Evolutionary conservation across 1,284 basidiomycete species (phyloP).

Genomic region (Pisolithus thermaeus): DNA sequence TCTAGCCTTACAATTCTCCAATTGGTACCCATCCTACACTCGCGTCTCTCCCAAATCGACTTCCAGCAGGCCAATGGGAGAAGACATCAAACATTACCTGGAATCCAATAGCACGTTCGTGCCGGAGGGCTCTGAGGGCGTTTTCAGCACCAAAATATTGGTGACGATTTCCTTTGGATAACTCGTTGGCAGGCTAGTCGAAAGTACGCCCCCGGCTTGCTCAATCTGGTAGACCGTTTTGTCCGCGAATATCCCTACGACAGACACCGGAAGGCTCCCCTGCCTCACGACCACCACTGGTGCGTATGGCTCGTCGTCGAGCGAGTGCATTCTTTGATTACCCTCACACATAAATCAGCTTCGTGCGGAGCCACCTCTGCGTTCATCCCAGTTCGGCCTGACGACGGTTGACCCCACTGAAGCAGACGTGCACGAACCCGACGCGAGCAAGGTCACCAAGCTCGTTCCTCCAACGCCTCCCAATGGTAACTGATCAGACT

Average conservation of each 20-base stretch:
- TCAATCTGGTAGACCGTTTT: slow-evolving; percentile 41
- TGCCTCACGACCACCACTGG: slow-evolving; percentile 54
- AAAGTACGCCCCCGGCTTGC: slow-evolving; percentile 30
- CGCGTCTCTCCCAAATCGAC: no score
- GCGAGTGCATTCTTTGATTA: not conserved
- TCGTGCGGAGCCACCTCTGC: slow-evolving; percentile 33
- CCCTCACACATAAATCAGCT: slow-evolving; percentile 38
- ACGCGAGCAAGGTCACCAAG: slow-evolving; percentile 32
- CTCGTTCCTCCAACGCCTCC: slow-evolving; percentile 16
- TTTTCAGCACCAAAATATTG: no score
- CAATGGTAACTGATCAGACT: slow-evolving; percentile 37
- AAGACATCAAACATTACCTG: no score
- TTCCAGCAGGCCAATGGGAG: no score
- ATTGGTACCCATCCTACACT: no score
- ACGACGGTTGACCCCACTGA: slow-evolving; percentile 39
- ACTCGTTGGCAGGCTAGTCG: no score
- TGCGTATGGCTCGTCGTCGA: no score
- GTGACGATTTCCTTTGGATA: no score
- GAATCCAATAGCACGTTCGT: no score
- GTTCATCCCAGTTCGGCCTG: slow-evolving; percentile 19
- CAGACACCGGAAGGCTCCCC: slow-evolving; percentile 39
- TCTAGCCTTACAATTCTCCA: no score
- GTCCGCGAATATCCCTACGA: slow-evolving; percentile 43
- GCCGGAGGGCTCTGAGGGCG: no score
- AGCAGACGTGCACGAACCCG: slow-evolving; percentile 57